These are phyloP conservation scores for Penicillium bovifimosum DNA, from an alignment of 495 filamentous ascomycete genomes.

Conservation along the genomic window DNA sequence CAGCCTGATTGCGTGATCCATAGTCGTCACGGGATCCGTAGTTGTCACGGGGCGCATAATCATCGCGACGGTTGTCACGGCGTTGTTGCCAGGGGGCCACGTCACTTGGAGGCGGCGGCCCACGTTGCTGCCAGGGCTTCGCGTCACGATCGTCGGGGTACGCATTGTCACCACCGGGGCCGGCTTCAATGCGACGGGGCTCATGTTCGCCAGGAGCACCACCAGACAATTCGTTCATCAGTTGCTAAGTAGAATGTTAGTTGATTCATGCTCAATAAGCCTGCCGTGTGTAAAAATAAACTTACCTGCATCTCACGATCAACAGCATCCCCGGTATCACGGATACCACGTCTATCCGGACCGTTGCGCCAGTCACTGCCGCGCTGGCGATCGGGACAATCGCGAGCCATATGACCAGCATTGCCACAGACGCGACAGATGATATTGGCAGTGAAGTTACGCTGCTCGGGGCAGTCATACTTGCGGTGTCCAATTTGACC, in stretches of 20 bases:
- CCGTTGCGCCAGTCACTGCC: conserved; percentile 87
- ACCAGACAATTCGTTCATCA: conserved; percentile 94
- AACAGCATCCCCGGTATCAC: conserved; percentile 74
- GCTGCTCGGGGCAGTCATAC: conserved; percentile 96
- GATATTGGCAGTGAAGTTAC: conserved; percentile 96
- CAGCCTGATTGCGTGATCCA: conserved; percentile 16
- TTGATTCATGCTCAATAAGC: neutral
- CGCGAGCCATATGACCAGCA: conserved; percentile 86
- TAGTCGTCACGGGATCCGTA: conserved; percentile 32
- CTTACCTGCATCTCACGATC: conserved; percentile 92
- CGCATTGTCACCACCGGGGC: conserved; percentile 50
- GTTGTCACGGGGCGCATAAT: conserved; percentile 50
- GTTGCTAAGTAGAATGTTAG: conserved; percentile 59
- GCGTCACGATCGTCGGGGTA: conserved; percentile 50
- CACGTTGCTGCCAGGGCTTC: conserved; percentile 91
- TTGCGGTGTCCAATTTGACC: conserved; percentile 98
- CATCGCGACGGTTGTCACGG: conserved; percentile 52
- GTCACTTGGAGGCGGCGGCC: conserved; percentile 63
- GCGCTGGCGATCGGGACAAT: conserved; percentile 88
- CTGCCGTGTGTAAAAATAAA: conserved; percentile 9
- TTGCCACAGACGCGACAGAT: conserved; percentile 99
- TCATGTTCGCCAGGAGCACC: conserved; percentile 58
- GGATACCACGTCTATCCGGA: conserved; percentile 39
- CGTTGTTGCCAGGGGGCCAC: conserved; percentile 69
- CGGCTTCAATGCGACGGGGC: conserved; percentile 82